These are phyloP conservation scores for Singerocomus inundabilis DNA, from an alignment of 1,284 basidiomycete species.

Conservation along the genomic window DNA sequence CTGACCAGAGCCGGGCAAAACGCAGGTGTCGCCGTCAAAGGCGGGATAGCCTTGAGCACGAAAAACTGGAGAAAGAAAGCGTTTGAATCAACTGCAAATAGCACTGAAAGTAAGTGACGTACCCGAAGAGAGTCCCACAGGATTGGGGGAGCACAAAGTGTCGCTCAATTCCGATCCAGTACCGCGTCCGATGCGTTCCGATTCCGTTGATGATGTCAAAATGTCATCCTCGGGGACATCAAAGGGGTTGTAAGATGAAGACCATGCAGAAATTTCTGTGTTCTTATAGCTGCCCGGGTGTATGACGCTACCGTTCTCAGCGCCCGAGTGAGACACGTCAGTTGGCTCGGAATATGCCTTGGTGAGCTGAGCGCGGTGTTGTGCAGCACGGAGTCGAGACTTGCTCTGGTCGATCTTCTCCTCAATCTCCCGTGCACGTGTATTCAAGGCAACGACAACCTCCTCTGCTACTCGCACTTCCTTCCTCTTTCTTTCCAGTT, in stretches of 20 bases:
- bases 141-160: conserved; percentile 32
- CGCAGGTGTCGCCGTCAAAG: conserved; percentile 42
- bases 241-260: conserved; percentile 35
- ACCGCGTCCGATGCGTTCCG: conserved; percentile 12
- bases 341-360: conserved; percentile 34
- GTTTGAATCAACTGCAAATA: conserved; percentile 12
- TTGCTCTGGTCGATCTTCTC: conserved; percentile 53
- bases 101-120: conserved; percentile 34
- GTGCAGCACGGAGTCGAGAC: conserved; percentile 49
- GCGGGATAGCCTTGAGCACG: conserved; percentile 41
- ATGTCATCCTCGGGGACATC: conserved; percentile 25
- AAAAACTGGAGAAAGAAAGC: conserved; percentile 21
- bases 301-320: conserved; percentile 6
- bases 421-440: conserved; percentile 59
- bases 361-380: conserved; percentile 50
- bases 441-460: conserved; percentile 50
- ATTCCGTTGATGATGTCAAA: conserved; percentile 14
- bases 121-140: conserved; percentile 40
- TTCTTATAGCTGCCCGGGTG: conserved; percentile 12
- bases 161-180: conserved; percentile 11
- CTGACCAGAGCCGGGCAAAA: conserved; percentile 18
- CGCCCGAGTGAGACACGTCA: conserved; percentile 7
- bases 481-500: conserved; percentile 57
- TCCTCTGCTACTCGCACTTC: conserved; percentile 77
- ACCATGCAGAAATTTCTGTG: conserved; percentile 21